Evolutionary conservation across 2,329 filamentous ascomycete genomes (phyloP), one percentile per base, ranked within the genome.

Genomic region (Coleophoma eucalyptorum): DNA sequence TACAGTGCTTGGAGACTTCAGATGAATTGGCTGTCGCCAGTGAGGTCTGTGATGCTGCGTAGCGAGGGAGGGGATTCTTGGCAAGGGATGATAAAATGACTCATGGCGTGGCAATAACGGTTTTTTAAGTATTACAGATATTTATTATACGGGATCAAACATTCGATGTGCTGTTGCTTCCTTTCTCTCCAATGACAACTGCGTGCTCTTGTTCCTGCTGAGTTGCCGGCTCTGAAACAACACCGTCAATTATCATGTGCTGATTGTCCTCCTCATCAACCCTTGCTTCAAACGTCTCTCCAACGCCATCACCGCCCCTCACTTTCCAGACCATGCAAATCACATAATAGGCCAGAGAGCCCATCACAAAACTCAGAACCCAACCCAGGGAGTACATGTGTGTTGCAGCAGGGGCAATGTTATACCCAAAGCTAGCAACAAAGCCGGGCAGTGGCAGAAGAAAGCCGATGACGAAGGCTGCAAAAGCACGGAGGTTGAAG

Each of bases 381-480:
- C 41, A 43, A 5, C 41, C 41, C 2, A 43, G 20, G 20, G 5
- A 6, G 15, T 43, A 43, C 41, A 43, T 43, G 16, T 21, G 16
- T 3, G 41, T 43, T 7, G 18, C 41, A 8, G 16, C 41, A 7
- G 21, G 13, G 21, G 16, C 10, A 43, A 43, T 43, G 7, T 19
- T 43, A 20, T 43, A 43, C 16, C 41, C 41, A 21, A 43, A 43
- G 41, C 41, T 43, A 10, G 41, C 41, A 26, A 26, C 41, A 26
- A 43, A 43, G 11, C 41, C 41, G 15, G 41, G 41, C 8, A 43
- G 16, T 2, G 58, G 58, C 38, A 61, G 51, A 31, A 58, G 49
- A 2, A 62, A 62, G 4, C 59, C 48, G n/a, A 68, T 56, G 43
- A 66, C 43, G 7, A 64, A 53, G 20, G 47, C 47, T 19, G 33